Conservation (phyloP, 2,329 filamentous ascomycete species). For the Dactylellina leptospora region DNA sequence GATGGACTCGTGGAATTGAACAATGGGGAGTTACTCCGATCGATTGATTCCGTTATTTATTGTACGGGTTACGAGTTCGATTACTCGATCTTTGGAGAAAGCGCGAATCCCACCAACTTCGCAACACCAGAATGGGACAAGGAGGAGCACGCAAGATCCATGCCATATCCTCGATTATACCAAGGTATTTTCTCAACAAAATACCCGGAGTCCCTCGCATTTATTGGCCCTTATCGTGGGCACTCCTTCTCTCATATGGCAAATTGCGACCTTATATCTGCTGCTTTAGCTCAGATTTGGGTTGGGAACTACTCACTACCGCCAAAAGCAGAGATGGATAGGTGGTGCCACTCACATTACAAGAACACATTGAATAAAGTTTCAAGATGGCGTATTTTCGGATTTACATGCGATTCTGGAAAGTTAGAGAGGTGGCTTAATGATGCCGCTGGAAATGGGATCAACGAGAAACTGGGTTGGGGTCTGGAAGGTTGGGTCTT, state of each 20-base stretch:
- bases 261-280: conserved; percentile 57
- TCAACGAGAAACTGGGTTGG: conserved; percentile 58
- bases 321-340: conserved; percentile 57
- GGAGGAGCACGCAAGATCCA: conserved; percentile 35
- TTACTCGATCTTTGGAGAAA: conserved; percentile 55
- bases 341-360: conserved; percentile 43
- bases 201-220: conserved; percentile 58
- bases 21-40: conserved; percentile 57
- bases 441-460: conserved; percentile 58
- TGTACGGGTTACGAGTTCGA: conserved; percentile 59
- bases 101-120: conserved; percentile 56
- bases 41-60: conserved; percentile 59
- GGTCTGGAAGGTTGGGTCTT: conserved; percentile 59
- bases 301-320: conserved; percentile 55
- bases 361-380: background rate
- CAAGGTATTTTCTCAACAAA: conserved; percentile 59
- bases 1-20: conserved; percentile 57
- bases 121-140: conserved; percentile 10
- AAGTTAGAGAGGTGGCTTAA: conserved; percentile 58
- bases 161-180: conserved; percentile 57
- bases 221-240: conserved; percentile 55
- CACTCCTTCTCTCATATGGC: conserved; percentile 55
- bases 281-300: conserved; percentile 59
- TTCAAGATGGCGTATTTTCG: conserved; percentile 9
- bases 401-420: conserved; percentile 16